A percentile compares a stretch with the other conserved stretches of the same genome.
Evolutionary conservation across 129 eudicot genomes (phyloP).

Genomic region (Saposhnikovia divaricata): DNA sequence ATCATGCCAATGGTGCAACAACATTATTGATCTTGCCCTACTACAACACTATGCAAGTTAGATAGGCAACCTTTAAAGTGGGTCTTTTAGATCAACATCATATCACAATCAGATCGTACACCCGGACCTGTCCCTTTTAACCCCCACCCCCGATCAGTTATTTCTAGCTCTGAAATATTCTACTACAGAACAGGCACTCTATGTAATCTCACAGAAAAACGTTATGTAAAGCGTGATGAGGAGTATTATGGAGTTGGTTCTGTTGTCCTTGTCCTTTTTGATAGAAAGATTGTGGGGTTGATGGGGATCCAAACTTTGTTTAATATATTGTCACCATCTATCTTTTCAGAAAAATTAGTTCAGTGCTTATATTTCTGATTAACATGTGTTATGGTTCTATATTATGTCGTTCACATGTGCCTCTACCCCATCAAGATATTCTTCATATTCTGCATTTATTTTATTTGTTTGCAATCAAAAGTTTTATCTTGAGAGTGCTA

Average conservation of each 20-base stretch:
- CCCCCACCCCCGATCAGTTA: background rate
- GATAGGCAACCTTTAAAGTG: constrained; percentile 7
- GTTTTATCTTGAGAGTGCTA: background rate
- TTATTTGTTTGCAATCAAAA: background rate
- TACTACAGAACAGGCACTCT: background rate
- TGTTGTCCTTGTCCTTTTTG: constrained; percentile 20
- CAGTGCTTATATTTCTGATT: background rate
- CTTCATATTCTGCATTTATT: background rate
- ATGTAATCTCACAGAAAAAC: background rate
- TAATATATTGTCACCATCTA: constrained; percentile 3
- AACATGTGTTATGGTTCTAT: constrained; percentile 15
- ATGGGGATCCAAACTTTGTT: constrained; percentile 9
- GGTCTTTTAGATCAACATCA: constrained; percentile 14
- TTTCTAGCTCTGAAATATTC: constrained; percentile 5
- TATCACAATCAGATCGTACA: constrained; percentile 7
- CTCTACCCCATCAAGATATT: constrained; percentile 12
- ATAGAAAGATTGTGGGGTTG: constrained; percentile 9
- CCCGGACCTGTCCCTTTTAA: constrained; percentile 3
- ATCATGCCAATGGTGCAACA: constrained; percentile 34
- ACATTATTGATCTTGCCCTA: constrained; percentile 6
- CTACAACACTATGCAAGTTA: constrained; percentile 8
- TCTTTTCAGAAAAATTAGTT: background rate
- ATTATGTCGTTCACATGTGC: constrained; percentile 10
- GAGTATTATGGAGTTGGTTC: constrained; percentile 17
- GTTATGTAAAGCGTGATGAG: background rate